phyloP scores from a whole-genome alignment of 306 rosid species.

The Vigna radiata region DNA sequence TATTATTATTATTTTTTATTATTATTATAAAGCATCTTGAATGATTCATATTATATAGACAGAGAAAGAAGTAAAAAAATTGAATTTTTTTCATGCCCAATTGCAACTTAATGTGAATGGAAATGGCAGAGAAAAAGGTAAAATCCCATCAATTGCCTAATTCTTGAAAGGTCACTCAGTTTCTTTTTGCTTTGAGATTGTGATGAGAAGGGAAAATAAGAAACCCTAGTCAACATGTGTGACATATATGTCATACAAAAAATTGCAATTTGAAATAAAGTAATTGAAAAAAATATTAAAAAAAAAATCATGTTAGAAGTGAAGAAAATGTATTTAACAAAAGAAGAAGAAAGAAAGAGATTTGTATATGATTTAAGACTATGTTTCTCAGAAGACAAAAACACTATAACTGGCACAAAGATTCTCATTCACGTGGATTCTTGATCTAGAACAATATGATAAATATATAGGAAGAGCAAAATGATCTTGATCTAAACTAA shows the following conservation, averaged over 20 bases:
- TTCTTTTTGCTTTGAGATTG: constrained; percentile 31
- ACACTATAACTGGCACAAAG: constrained; percentile 35
- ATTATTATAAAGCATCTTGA: not conserved
- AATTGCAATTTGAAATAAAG: not conserved
- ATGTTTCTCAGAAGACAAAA: constrained; percentile 24
- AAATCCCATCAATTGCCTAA: constrained; percentile 48
- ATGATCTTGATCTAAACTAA: not conserved
- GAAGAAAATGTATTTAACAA: not conserved
- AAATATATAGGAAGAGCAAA: not conserved
- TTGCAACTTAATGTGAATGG: constrained; percentile 37
- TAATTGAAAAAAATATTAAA: too few relatives aligned
- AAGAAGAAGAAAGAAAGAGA: not conserved
- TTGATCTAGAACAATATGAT: not conserved
- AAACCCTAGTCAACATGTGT: constrained; percentile 11
- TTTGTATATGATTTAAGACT: constrained; percentile 12
- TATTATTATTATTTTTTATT: not conserved
- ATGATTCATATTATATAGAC: not conserved
- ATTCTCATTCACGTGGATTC: constrained; percentile 45
- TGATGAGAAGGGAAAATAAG: constrained; percentile 29
- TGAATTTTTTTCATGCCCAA: constrained; percentile 9
- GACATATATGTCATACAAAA: constrained; percentile 18
- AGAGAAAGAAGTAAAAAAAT: not conserved
- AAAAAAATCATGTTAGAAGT: not conserved
- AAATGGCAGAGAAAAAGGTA: constrained; percentile 46
- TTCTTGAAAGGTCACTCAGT: constrained; percentile 50